Evolutionary conservation across 257 asterid genomes (phyloP), one percentile per base, ranked within the genome.

Genomic region (Buddleja alternifolia): DNA sequence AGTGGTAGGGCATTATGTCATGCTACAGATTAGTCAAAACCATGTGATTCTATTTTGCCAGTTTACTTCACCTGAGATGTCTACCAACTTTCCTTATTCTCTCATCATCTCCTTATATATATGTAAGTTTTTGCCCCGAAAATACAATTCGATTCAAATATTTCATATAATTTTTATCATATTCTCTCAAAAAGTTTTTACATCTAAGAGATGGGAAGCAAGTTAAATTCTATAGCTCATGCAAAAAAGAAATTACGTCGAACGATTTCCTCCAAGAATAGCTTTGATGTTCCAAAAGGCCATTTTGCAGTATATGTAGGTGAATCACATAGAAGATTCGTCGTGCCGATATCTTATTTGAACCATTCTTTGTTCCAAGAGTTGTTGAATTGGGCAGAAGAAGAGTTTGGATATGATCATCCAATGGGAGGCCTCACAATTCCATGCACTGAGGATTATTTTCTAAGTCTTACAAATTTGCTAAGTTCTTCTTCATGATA

Each of bases 1-100:
- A 80, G 82, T 86, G 86, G 94, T 85, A 82, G 95, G 92, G 77
- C 82, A 74, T 15, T 58, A 62, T 89, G 94, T 78, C 80, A 50
- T 79, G 73, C 81, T 74, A 80, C 77, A 71, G 69, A 82, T 71
- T 78, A 75, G 87, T 83, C 96, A 89, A 73, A 81, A 69, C 88
- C 95, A 89, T 87, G 96, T 87, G 96, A 77, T 63, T 3, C 29
- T 29, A 29, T 29, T 70, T 76, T 66, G 63, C 79, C 81, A 64
- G 51, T 76, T 29, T 70, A 57, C 64, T 74, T 83, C 92, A 82
- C 81, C 82, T 79, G 80, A 73, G 81, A 37, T 77, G 83, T 80
- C 68, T 63, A 69, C 81, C 75, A 81, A 73, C 77, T 71, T 67
- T 74, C 77, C 76, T 32, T 60, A 66, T 72, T 74, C 63, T 59